Evolutionary conservation across 225 moss, liverwort and hornwort species (phyloP).

Genomic region (Asterella californica): DNA sequence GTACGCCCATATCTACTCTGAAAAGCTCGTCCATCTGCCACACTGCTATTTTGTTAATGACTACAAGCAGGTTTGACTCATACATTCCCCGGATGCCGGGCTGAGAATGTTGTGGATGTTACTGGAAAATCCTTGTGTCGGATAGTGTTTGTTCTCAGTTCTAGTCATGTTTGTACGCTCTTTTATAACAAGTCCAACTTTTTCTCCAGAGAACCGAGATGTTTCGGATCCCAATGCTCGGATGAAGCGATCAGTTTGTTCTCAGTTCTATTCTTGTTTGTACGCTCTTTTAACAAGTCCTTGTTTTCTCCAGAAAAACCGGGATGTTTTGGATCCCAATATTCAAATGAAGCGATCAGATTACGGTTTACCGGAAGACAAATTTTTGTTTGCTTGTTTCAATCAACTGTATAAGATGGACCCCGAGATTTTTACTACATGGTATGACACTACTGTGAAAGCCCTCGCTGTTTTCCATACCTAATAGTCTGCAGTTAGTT

Average conservation of each 20-base stretch:
- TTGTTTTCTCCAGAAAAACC: conserved; percentile 60
- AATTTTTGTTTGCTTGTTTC: conserved; percentile 95
- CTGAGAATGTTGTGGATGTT: no score
- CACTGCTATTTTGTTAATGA: conserved; percentile 99
- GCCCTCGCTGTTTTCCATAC: background rate
- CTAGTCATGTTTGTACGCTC: background rate
- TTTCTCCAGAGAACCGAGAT: conserved; percentile 56
- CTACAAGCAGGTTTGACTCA: conserved; percentile 77
- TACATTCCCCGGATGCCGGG: background rate
- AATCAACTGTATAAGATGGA: conserved; percentile 99
- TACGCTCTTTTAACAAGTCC: background rate
- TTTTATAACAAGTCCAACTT: background rate
- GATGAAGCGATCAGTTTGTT: conserved; percentile 61
- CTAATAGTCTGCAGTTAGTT: background rate
- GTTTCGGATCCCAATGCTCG: conserved; percentile 63
- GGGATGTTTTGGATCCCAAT: conserved; percentile 77
- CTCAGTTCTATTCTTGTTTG: background rate
- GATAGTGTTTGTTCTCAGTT: background rate
- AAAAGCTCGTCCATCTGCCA: conserved; percentile 90
- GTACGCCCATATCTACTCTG: conserved; percentile 84
- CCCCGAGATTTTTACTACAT: conserved; percentile 86
- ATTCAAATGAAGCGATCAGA: conserved; percentile 72
- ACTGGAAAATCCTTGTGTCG: background rate
- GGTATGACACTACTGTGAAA: conserved; percentile 39
- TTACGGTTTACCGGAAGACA: conserved; percentile 88